A percentile compares a stretch with the other conserved stretches of the same genome.
phyloP scores from a whole-genome alignment of 2,329 filamentous ascomycete genomes.

The Neospermospora avenae region DNA sequence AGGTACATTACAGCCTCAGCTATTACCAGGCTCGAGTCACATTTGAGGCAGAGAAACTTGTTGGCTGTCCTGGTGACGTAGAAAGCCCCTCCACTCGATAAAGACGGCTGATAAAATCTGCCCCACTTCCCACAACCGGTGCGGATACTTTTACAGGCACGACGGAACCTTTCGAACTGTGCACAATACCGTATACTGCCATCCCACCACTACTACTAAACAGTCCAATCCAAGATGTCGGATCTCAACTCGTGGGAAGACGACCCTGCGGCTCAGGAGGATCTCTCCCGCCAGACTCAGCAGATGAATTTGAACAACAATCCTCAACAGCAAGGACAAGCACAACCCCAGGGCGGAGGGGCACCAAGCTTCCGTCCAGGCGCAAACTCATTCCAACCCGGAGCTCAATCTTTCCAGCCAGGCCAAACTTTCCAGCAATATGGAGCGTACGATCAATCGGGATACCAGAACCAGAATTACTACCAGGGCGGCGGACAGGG shows the following conservation, averaged over 20 bases:
- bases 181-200: not conserved
- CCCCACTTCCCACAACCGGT: constrained; percentile 16
- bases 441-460: constrained; percentile 52
- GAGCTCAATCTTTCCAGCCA: constrained; percentile 67
- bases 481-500: constrained; percentile 52
- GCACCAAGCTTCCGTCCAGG: constrained; percentile 57
- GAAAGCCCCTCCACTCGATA: constrained; percentile 23
- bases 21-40: not conserved
- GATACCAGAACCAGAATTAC: constrained; percentile 56
- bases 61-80: constrained; percentile 13
- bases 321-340: constrained; percentile 37
- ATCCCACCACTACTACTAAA: not conserved
- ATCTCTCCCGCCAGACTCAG: constrained; percentile 73
- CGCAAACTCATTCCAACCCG: constrained; percentile 69
- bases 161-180: not conserved
- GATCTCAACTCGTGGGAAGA: constrained; percentile 96
- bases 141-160: not conserved
- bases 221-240: constrained; percentile 57
- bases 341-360: constrained; percentile 35
- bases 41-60: constrained; percentile 7
- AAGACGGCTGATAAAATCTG: constrained; percentile 16
- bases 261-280: constrained; percentile 69
- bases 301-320: constrained; percentile 69
- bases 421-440: constrained; percentile 64
- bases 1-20: not conserved